A percentile compares a stretch with the other conserved stretches of the same genome.
phyloP scores from a whole-genome alignment of 1,139 yeast species.

The Kurtzmaniella quercitrusa region DNA sequence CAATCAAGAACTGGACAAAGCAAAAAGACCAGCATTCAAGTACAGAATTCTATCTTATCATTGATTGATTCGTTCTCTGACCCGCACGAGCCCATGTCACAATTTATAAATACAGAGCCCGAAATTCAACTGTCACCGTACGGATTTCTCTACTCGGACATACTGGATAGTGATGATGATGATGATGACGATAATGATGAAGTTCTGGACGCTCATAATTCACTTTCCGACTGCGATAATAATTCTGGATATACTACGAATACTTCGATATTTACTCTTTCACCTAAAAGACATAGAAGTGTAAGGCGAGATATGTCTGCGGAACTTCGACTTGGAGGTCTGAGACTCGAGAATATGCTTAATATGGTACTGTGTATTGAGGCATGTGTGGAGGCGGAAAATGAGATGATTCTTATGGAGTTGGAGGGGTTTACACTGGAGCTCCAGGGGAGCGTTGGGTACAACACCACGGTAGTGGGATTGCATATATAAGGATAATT shows the following conservation, averaged over 20 bases:
- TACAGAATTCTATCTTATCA: neutral
- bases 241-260: constrained; percentile 6
- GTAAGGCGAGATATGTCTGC: constrained; percentile 2
- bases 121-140: neutral
- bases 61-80: neutral
- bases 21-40: neutral
- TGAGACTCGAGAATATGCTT: constrained; percentile 6
- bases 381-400: constrained; percentile 13
- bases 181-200: too few species aligned
- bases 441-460: constrained; percentile 9
- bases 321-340: constrained; percentile 5
- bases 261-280: constrained; percentile 6
- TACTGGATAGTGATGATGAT: neutral
- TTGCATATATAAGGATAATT: neutral
- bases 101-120: too few species aligned
- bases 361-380: constrained; percentile 12
- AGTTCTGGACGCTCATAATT: constrained; percentile 1
- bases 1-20: neutral
- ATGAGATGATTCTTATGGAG: constrained; percentile 8
- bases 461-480: constrained; percentile 8
- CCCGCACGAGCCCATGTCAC: neutral
- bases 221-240: constrained; percentile 3
- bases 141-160: neutral
- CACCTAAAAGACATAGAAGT: constrained; percentile 3
- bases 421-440: constrained; percentile 7